phyloP scores from a whole-genome alignment of 208 protist genomes.

The Leptomonas pyrrhocoris region DNA sequence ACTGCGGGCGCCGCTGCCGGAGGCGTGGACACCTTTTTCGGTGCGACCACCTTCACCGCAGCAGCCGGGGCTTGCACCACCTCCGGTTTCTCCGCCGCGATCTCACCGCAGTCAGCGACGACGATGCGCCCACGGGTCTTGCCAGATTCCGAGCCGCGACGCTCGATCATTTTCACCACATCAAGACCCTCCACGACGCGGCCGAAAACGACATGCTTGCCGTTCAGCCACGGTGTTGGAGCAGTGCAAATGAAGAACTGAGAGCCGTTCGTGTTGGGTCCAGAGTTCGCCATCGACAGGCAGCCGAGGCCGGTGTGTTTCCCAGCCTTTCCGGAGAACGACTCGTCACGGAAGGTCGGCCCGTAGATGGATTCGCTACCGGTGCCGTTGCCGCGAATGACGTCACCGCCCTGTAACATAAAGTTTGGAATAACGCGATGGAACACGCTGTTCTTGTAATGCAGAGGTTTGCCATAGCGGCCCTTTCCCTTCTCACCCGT shows the following conservation, averaged over 20 bases:
- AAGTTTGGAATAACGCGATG: constrained; percentile 97
- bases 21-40: constrained; percentile 14
- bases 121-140: constrained; percentile 68
- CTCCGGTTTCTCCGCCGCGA: constrained; percentile 30
- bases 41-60: constrained; percentile 12
- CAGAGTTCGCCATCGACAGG: constrained; percentile 99
- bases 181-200: constrained; percentile 88
- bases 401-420: constrained; percentile 98
- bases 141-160: constrained; percentile 66
- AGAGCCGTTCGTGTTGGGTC: constrained; percentile 97
- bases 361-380: constrained; percentile 99
- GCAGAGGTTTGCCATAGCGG: constrained; percentile 92
- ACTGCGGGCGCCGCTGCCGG: constrained; percentile 7
- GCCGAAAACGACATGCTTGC: constrained; percentile 98
- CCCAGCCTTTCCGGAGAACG: constrained; percentile 95
- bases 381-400: constrained; percentile 95
- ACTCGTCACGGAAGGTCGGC: constrained; percentile 96
- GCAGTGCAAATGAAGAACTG: constrained; percentile 95
- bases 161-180: constrained; percentile 84
- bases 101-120: constrained; percentile 84
- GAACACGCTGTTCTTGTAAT: constrained; percentile 97
- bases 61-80: constrained; percentile 8
- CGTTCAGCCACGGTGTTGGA: constrained; percentile 86
- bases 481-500: constrained; percentile 92
- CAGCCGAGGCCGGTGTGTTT: constrained; percentile 90